Conservation (phyloP, 345 rosid species). For the Cardamine chenopodiifolia region DNA sequence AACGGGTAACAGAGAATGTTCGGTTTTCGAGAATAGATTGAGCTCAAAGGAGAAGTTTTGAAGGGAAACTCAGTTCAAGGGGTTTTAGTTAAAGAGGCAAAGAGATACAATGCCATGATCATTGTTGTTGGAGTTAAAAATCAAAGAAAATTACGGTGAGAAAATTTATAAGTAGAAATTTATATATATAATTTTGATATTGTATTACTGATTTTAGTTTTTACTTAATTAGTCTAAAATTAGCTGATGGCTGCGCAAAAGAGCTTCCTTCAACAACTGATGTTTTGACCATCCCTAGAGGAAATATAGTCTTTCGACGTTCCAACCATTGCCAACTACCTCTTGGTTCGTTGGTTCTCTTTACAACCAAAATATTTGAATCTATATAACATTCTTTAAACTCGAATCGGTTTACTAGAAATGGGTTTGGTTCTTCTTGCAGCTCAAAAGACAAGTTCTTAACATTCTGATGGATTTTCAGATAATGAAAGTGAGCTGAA, state of each 20-base stretch:
- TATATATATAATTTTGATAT: background rate
- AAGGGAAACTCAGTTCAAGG: constrained; percentile 59
- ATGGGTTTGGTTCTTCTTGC: constrained; percentile 32
- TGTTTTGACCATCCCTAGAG: constrained; percentile 71
- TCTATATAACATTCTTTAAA: constrained; percentile 10
- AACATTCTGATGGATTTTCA: constrained; percentile 29
- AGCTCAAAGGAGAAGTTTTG: constrained; percentile 57
- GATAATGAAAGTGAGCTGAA: constrained; percentile 46
- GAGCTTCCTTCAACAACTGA: constrained; percentile 63
- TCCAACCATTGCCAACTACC: constrained; percentile 54
- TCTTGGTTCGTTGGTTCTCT: constrained; percentile 53
- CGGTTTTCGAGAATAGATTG: constrained; percentile 52
- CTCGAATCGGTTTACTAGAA: constrained; percentile 16
- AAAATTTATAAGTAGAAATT: background rate
- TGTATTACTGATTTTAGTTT: constrained; percentile 11
- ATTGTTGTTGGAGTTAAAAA: constrained; percentile 67
- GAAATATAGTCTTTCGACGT: constrained; percentile 68
- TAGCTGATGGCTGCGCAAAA: constrained; percentile 73
- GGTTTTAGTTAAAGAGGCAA: constrained; percentile 69
- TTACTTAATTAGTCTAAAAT: constrained; percentile 45
- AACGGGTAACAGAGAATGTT: background rate
- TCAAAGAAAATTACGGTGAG: constrained; percentile 58
- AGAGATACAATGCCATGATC: constrained; percentile 54
- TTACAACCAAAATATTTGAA: background rate
- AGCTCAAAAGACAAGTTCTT: constrained; percentile 55